phyloP scores from a whole-genome alignment of 2,329 filamentous ascomycete species.

The Ophiostoma novo-ulmi region DNA sequence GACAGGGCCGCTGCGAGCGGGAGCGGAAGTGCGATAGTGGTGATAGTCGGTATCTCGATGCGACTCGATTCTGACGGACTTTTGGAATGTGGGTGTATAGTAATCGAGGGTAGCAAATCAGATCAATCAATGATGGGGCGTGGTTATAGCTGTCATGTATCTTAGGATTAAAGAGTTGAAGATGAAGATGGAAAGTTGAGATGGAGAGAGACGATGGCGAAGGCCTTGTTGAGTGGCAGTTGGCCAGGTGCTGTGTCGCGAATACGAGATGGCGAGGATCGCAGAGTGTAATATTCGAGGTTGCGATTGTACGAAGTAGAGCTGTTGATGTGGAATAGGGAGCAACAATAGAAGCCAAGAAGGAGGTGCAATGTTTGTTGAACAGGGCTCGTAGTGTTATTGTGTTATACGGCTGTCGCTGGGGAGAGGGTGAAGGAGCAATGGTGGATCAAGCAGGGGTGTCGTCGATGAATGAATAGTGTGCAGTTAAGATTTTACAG shows the following conservation, averaged over 20 bases:
- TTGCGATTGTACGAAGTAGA: not conserved
- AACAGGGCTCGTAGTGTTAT: conserved; percentile 6
- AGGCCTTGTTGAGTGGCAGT: not conserved
- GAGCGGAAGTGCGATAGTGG: conserved; percentile 1
- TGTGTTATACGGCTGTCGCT: conserved; percentile 19
- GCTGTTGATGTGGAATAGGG: not conserved
- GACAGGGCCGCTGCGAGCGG: conserved; percentile 22
- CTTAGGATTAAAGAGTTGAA: not conserved
- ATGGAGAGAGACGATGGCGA: not conserved
- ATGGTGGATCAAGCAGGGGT: conserved; percentile 16
- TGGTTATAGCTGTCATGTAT: not conserved
- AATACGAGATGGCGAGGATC: conserved; percentile 9
- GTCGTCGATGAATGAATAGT: not conserved
- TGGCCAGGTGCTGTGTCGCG: conserved; percentile 7
- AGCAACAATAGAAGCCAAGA: not conserved
- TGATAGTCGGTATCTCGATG: not conserved
- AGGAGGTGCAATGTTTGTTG: not conserved
- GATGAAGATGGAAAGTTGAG: not conserved
- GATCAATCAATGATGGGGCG: not conserved
- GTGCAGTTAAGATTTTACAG: not conserved
- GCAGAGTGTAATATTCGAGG: not conserved
- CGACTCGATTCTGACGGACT: not conserved
- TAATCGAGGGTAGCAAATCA: not conserved
- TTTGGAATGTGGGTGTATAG: not conserved
- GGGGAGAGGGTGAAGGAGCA: conserved; percentile 15